Conservation (phyloP, 805 yeast species). For the Ogataea neopini region DNA sequence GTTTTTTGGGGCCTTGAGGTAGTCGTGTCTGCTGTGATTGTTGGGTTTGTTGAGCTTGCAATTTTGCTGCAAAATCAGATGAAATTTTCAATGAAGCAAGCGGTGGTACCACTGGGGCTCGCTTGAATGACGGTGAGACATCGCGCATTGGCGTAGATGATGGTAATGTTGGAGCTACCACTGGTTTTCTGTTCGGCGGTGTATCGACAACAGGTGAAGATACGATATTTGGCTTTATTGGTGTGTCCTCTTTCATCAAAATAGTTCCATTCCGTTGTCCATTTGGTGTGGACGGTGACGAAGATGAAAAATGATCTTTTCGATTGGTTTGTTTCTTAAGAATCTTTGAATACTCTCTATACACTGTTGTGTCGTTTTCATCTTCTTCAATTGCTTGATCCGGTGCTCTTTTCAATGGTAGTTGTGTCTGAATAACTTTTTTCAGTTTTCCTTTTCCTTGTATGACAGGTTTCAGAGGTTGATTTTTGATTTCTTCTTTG, state of each 20-base stretch:
- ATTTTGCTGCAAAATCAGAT: conserved; percentile 17
- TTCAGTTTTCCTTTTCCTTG: conserved; percentile 12
- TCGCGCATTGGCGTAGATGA: conserved; percentile 23
- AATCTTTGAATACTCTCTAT: conserved; percentile 24
- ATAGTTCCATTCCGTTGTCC: conserved; percentile 4
- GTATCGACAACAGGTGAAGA: conserved; percentile 5
- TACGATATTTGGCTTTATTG: not conserved
- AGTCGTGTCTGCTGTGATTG: conserved; percentile 1
- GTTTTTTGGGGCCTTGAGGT: conserved; percentile 18
- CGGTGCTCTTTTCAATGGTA: conserved; percentile 21
- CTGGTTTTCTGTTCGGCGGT: conserved; percentile 3
- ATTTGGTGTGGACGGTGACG: conserved; percentile 18
- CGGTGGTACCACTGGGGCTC: conserved; percentile 13
- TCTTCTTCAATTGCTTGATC: conserved; percentile 15
- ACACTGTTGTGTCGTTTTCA: conserved; percentile 21
- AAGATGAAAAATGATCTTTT: conserved; percentile 28
- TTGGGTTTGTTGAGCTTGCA: conserved; percentile 5
- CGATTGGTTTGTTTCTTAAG: conserved; percentile 26
- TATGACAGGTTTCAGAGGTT: too few species aligned
- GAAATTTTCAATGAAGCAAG: conserved; percentile 12
- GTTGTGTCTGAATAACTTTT: conserved; percentile 11
- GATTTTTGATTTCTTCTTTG: too few species aligned
- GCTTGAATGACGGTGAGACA: conserved; percentile 10
- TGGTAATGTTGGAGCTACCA: conserved; percentile 16
- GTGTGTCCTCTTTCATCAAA: not conserved